Percentiles rank a stretch among this genome's conserved stretches.
These are phyloP conservation scores for Polyporus tsugae DNA, from an alignment of 1,284 basidiomycete species.

Conservation along the genomic window DNA sequence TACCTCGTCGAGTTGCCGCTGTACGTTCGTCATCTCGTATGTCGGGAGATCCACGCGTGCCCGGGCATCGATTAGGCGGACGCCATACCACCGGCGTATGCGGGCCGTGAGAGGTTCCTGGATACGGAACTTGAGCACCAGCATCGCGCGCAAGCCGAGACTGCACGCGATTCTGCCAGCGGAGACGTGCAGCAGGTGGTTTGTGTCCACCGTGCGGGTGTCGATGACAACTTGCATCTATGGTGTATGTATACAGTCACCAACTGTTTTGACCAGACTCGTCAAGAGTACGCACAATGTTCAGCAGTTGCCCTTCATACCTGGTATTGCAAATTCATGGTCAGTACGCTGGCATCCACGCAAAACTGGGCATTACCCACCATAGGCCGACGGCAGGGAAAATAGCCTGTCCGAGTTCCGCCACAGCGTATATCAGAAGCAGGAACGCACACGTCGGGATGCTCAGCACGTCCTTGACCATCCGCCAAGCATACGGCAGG, in stretches of 20 bases:
- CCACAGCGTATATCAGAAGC: slow-evolving; percentile 54
- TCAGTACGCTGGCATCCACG: slow-evolving; percentile 2
- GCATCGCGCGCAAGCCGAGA: slow-evolving; percentile 53
- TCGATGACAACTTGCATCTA: slow-evolving; percentile 71
- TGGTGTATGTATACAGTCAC: no score
- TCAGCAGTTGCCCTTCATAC: slow-evolving; percentile 69
- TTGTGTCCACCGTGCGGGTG: slow-evolving; percentile 65
- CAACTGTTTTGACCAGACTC: neutral
- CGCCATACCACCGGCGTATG: slow-evolving; percentile 68
- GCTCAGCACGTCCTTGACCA: slow-evolving; percentile 67
- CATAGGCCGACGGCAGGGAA: slow-evolving; percentile 72
- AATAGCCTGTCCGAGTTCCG: slow-evolving; percentile 56
- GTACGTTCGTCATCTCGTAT: slow-evolving; percentile 69
- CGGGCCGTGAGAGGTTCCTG: slow-evolving; percentile 58
- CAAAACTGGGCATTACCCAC: slow-evolving; percentile 39
- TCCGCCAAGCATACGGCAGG: slow-evolving; percentile 69
- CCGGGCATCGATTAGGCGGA: slow-evolving; percentile 69
- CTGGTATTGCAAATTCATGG: slow-evolving; percentile 44
- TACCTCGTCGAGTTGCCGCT: slow-evolving; percentile 58
- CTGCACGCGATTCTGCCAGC: slow-evolving; percentile 61
- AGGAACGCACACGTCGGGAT: slow-evolving; percentile 61
- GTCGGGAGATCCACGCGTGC: slow-evolving; percentile 79
- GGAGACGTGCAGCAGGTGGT: slow-evolving; percentile 62
- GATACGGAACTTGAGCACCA: slow-evolving; percentile 48
- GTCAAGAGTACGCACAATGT: slow-evolving; percentile 47